Evolutionary conservation across 2,329 filamentous ascomycete species (phyloP).

Genomic region (Hypoxylon sp.): DNA sequence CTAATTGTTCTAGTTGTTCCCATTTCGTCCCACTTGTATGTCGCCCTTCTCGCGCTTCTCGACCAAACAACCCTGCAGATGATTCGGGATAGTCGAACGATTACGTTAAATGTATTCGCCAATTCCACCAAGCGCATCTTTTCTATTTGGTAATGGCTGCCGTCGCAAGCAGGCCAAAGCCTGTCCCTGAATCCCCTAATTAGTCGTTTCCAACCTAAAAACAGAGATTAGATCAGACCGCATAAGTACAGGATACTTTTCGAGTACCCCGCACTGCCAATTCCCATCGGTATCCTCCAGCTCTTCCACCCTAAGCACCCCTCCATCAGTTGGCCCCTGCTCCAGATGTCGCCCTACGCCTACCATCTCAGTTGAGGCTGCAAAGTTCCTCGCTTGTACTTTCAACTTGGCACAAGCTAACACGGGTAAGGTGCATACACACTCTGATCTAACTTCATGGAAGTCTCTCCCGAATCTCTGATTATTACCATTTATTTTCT

Average conservation of each 20-base stretch:
- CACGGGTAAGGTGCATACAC: conserved; percentile 37
- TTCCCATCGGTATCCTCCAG: no score
- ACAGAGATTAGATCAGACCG: conserved; percentile 33
- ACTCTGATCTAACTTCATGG: conserved; percentile 31
- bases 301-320: neutral
- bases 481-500: conserved; percentile 44
- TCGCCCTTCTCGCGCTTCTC: conserved; percentile 11
- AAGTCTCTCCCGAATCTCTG: conserved; percentile 31
- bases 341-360: neutral
- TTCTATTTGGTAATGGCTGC: conserved; percentile 60
- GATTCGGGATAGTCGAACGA: conserved; percentile 48
- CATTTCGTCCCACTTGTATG: conserved; percentile 24
- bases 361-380: conserved; percentile 33
- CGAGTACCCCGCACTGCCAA: conserved; percentile 10
- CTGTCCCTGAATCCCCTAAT: conserved; percentile 34
- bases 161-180: conserved; percentile 30
- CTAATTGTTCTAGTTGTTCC: conserved; percentile 11
- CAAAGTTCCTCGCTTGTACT: conserved; percentile 35
- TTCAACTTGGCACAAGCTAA: conserved; percentile 28
- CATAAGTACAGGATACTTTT: conserved; percentile 26
- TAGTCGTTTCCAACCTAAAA: conserved; percentile 23
- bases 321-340: conserved; percentile 18
- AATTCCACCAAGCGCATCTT: conserved; percentile 44
- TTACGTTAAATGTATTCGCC: conserved; percentile 59
- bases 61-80: conserved; percentile 32